phyloP scores from a whole-genome alignment of 164 flowering plant genomes.

The Umbilicus rupestris region DNA sequence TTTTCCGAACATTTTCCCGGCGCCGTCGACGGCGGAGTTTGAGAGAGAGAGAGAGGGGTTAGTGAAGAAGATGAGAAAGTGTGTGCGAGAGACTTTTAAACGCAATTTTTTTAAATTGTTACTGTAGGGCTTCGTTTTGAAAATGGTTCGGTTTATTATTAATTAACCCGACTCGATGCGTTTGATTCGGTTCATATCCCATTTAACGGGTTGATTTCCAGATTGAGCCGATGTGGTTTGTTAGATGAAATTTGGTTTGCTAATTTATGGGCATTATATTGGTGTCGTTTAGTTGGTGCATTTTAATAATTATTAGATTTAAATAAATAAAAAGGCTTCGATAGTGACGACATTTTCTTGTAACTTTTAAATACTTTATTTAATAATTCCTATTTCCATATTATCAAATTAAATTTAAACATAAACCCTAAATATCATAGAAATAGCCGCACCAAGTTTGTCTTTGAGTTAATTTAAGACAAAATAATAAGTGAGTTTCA shows the following conservation, averaged over 20 bases:
- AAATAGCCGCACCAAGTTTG: too few relatives aligned
- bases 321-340: background rate
- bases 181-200: background rate
- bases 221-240: background rate
- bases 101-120: background rate
- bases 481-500: too few relatives aligned
- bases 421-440: too few relatives aligned
- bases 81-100: background rate
- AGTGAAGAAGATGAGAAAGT: background rate
- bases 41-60: constrained; percentile 1
- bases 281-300: background rate
- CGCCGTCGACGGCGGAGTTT: background rate
- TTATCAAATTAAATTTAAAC: too few relatives aligned
- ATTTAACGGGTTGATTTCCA: too few relatives aligned
- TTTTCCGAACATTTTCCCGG: too few relatives aligned
- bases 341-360: background rate
- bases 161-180: background rate
- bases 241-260: background rate
- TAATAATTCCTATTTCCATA: too few relatives aligned
- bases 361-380: background rate
- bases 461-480: too few relatives aligned
- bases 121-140: background rate
- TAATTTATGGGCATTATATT: background rate
- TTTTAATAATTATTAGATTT: background rate
- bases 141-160: background rate